A percentile compares a stretch with the other conserved stretches of the same genome.
These are phyloP conservation scores for Aspergillus arachidicola DNA, from an alignment of 2,329 filamentous ascomycete species.

Conservation along the genomic window DNA sequence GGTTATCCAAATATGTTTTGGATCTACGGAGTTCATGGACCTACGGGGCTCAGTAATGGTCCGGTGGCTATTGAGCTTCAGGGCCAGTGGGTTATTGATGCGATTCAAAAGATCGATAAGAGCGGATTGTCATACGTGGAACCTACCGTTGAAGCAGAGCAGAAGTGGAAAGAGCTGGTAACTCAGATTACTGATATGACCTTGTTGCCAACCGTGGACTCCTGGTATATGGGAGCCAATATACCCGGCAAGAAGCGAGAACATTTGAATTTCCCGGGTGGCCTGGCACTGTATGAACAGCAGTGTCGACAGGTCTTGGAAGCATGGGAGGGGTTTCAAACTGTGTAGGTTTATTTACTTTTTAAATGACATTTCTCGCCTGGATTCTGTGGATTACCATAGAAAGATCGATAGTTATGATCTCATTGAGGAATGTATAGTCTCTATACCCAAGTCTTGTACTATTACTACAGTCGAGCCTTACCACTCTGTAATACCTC, in stretches of 20 bases:
- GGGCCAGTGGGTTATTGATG: slow-evolving; percentile 57
- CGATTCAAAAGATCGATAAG: slow-evolving; percentile 52
- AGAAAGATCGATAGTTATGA: not conserved
- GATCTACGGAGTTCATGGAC: slow-evolving; percentile 59
- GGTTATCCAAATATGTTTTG: slow-evolving; percentile 56
- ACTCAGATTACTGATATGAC: slow-evolving; percentile 48
- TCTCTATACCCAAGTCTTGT: not conserved
- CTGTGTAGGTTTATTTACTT: not conserved
- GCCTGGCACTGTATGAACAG: slow-evolving; percentile 8
- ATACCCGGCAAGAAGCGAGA: slow-evolving; percentile 60
- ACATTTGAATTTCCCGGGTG: slow-evolving; percentile 50
- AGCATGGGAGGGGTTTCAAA: not conserved
- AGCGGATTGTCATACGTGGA: slow-evolving; percentile 56
- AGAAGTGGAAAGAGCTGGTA: slow-evolving; percentile 55
- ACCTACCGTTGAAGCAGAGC: slow-evolving; percentile 48
- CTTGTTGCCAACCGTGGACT: slow-evolving; percentile 52
- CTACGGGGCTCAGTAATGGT: slow-evolving; percentile 59
- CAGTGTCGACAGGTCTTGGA: not conserved
- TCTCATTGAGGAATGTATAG: not conserved
- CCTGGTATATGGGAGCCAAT: slow-evolving; percentile 60
- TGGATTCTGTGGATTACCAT: not conserved
- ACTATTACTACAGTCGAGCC: slow-evolving; percentile 47
- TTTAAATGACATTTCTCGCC: too few relatives aligned
- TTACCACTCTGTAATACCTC: slow-evolving; percentile 49
- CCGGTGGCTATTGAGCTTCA: slow-evolving; percentile 58